Evolutionary conservation across 805 yeast species (phyloP).

Genomic region (Wickerhamomyces bisporus): DNA sequence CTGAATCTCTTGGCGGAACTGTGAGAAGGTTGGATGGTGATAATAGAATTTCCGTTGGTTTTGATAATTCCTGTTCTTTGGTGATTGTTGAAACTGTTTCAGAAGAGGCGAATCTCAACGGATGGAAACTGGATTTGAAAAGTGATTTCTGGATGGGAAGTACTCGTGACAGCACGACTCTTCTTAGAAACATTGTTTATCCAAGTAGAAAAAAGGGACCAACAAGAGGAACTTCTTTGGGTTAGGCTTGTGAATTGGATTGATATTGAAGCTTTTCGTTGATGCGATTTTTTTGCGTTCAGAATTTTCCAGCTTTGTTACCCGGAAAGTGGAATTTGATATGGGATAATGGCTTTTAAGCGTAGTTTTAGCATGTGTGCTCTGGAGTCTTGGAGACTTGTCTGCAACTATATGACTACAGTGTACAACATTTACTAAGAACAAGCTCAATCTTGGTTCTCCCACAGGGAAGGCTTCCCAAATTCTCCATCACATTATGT

Average conservation of each 20-base stretch:
- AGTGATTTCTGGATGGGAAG: neutral
- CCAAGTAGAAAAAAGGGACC: too few species aligned
- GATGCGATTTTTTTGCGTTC: neutral
- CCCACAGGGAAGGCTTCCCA: too few species aligned
- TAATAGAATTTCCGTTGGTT: neutral
- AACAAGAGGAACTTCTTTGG: too few species aligned
- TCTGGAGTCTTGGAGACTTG: too few species aligned
- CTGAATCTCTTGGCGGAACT: conserved; percentile 38
- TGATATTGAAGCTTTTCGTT: too few species aligned
- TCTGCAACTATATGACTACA: too few species aligned
- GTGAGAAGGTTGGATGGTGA: conserved; percentile 22
- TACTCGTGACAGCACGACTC: neutral
- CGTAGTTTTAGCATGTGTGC: too few species aligned
- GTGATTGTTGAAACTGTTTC: too few species aligned
- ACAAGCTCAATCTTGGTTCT: neutral
- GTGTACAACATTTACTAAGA: neutral
- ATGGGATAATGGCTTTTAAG: too few species aligned
- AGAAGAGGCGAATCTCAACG: neutral
- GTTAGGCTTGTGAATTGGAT: too few species aligned
- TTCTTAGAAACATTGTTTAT: neutral
- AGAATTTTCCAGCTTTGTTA: neutral
- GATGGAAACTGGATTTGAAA: neutral
- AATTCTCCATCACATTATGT: too few species aligned
- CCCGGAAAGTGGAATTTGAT: neutral
- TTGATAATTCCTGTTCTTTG: neutral